A percentile compares a stretch with the other conserved stretches of the same genome.
Conservation (phyloP, 176 grass and related monocot genomes). For the Raddia distichophylla region DNA sequence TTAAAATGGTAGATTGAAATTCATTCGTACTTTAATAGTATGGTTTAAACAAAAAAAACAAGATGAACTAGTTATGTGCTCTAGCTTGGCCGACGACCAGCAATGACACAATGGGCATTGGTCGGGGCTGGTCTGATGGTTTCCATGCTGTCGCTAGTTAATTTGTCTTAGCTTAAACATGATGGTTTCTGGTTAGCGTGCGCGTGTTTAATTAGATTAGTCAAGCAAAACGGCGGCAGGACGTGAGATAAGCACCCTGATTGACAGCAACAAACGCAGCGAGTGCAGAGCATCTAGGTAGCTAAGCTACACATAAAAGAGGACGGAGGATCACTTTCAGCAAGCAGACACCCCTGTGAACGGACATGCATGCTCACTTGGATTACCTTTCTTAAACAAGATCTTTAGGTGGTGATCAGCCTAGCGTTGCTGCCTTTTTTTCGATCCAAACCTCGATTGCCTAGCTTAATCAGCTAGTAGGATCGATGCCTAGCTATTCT, state of each 20-base stretch:
- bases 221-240: conserved; percentile 23
- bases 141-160: background rate
- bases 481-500: conserved; percentile 41
- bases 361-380: background rate
- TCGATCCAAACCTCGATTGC: conserved; percentile 20
- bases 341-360: background rate
- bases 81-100: no score
- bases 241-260: background rate
- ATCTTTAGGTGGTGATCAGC: conserved; percentile 28
- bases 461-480: conserved; percentile 41
- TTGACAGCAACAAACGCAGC: conserved; percentile 4
- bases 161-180: background rate
- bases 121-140: no score
- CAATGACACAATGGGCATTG: no score
- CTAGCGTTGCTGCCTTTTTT: conserved; percentile 15
- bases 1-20: no score
- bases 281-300: conserved; percentile 42
- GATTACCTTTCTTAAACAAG: conserved; percentile 19
- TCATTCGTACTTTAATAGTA: no score
- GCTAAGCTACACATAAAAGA: conserved; percentile 35
- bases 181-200: background rate
- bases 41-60: no score
- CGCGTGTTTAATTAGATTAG: background rate
- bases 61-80: no score
- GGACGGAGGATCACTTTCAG: conserved; percentile 44